Evolutionary conservation across 2,329 filamentous ascomycete genomes (phyloP).

Genomic region (Keithomyces neogunnii): DNA sequence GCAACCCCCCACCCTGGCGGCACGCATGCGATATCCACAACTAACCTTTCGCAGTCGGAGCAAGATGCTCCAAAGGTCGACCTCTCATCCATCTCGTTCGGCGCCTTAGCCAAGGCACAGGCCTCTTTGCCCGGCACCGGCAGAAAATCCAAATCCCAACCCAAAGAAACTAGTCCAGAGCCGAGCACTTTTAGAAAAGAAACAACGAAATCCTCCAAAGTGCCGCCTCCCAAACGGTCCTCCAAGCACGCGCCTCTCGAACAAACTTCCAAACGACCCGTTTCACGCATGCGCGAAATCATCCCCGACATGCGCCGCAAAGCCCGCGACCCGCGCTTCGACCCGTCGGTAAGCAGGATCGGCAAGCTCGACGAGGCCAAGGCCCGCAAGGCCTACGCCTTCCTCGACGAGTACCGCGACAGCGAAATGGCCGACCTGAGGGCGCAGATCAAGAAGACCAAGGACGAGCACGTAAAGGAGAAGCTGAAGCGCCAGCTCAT

Average conservation of each 20-base stretch:
- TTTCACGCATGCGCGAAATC: slow-evolving; percentile 71
- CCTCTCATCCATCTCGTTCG: slow-evolving; percentile 67
- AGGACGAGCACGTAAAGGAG: slow-evolving; percentile 57
- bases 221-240: slow-evolving; percentile 27
- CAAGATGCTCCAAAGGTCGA: slow-evolving; percentile 28
- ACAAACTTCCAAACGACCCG: slow-evolving; percentile 72
- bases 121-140: slow-evolving; percentile 44
- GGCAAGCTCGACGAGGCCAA: slow-evolving; percentile 46
- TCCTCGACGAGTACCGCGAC: slow-evolving; percentile 78
- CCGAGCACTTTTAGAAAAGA: neutral
- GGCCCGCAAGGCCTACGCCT: slow-evolving; percentile 68
- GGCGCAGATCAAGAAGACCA: slow-evolving; percentile 54
- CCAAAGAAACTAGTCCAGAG: neutral
- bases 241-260: slow-evolving; percentile 88
- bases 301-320: slow-evolving; percentile 50
- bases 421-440: slow-evolving; percentile 74
- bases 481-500: slow-evolving; percentile 63
- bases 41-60: neutral
- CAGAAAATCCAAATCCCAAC: slow-evolving; percentile 16
- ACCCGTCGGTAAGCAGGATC: slow-evolving; percentile 39
- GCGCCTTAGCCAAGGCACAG: slow-evolving; percentile 82
- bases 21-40: neutral
- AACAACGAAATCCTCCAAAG: slow-evolving; percentile 2
- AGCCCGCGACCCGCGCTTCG: slow-evolving; percentile 81
- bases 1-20: neutral